phyloP scores from a whole-genome alignment of 164 flowering plant species.

The Magnolia sinica region DNA sequence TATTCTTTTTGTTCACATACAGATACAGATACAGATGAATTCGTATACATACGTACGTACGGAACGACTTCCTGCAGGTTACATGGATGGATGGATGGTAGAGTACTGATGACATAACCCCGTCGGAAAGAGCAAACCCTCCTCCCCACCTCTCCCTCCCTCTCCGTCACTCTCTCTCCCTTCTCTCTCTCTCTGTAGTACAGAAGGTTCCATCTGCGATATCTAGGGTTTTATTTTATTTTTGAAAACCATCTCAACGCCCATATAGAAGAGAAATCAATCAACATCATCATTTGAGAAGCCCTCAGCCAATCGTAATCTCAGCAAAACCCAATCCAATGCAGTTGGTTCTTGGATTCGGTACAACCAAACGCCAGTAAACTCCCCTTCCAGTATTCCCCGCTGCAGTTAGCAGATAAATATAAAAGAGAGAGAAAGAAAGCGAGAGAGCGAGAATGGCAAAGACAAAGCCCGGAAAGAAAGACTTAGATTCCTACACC shows the following conservation, averaged over 20 bases:
- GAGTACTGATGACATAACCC: not conserved
- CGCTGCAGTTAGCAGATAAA: not conserved
- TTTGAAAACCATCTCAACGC: not conserved
- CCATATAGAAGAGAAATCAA: not conserved
- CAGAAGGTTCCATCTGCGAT: no score
- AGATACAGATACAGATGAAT: no score
- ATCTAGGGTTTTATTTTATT: no score
- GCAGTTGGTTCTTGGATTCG: not conserved
- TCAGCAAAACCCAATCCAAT: not conserved
- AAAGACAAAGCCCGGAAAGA: conserved; percentile 51
- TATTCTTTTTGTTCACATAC: no score
- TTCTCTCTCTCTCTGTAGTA: not conserved
- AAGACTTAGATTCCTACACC: conserved; percentile 51
- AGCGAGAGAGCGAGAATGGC: conserved; percentile 31
- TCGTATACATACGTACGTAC: no score
- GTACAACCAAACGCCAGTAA: not conserved
- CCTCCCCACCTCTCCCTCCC: not conserved
- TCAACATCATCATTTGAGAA: not conserved
- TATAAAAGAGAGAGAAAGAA: not conserved
- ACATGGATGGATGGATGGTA: not conserved
- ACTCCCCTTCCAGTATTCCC: not conserved
- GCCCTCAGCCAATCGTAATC: not conserved
- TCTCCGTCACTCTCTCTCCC: not conserved
- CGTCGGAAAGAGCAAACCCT: not conserved
- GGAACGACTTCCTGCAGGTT: no score